Conservation (phyloP, 306 rosid species). For the Purshia tridentata region DNA sequence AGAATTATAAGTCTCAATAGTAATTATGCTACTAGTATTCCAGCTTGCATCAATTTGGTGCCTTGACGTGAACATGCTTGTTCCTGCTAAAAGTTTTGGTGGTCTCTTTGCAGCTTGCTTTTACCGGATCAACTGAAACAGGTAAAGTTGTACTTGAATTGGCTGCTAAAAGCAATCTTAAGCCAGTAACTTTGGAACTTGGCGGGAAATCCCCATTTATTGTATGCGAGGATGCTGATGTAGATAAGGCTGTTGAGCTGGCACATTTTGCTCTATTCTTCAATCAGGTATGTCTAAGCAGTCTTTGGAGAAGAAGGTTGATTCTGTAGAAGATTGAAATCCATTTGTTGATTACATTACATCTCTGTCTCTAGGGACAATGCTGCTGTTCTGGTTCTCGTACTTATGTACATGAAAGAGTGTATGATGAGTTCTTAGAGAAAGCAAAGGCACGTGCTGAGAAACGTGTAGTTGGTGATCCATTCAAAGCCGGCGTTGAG, state of each 20-base stretch:
- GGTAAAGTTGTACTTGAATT: conserved; percentile 70
- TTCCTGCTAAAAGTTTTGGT: background rate
- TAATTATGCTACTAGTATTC: background rate
- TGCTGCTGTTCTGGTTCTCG: conserved; percentile 97
- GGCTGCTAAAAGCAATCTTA: conserved; percentile 87
- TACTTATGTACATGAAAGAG: conserved; percentile 78
- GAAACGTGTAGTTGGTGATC: conserved; percentile 87
- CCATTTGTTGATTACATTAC: conserved; percentile 19
- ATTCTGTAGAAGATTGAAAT: background rate
- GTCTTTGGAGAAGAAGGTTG: conserved; percentile 8
- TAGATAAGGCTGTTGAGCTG: conserved; percentile 78
- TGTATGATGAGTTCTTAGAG: conserved; percentile 75
- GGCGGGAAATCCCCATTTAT: conserved; percentile 97
- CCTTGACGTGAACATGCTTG: background rate
- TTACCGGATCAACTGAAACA: conserved; percentile 87
- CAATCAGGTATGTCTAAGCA: conserved; percentile 55
- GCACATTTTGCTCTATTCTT: conserved; percentile 92
- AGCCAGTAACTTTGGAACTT: conserved; percentile 82
- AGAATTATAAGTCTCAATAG: background rate
- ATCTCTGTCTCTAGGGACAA: conserved; percentile 66
- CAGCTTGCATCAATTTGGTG: background rate
- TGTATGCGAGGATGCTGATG: conserved; percentile 87
- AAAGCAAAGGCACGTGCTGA: conserved; percentile 80
- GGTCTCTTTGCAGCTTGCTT: conserved; percentile 69
- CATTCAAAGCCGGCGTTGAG: conserved; percentile 73